Base-by-base conservation (phyloP, 2,329 filamentous ascomycete species). In the Sclerotinia minor region DNA sequence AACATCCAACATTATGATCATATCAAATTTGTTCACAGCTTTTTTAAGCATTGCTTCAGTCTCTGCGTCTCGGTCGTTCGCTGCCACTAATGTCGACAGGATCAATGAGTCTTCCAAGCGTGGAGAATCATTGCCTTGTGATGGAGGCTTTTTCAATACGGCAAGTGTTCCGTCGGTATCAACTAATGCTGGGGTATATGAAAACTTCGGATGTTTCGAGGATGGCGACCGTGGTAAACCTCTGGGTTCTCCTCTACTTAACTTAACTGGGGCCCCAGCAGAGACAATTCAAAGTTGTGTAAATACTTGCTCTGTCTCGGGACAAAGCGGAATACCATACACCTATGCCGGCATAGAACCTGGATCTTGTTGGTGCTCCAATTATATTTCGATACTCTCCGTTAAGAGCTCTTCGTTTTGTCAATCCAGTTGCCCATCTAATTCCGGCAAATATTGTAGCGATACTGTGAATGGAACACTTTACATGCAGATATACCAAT, bases 401-500 rank as follows among this genome's bases (percentile, higher is more conserved):
- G 8, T 41, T 17, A 55, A 29, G 32, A 64, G 21, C 32, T 29
- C 50, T 57, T 32, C 47, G 2, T 55, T 64, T 57, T 64, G 61
- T 32, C 47, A 55, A 41, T 64, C 61, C 3, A 53, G n/a, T 15
- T 64, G 61, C 26, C 49, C 49, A 24, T 55, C 50, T 41, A 45
- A 26, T 32, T 24, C 24, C 17, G 47, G 47, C 32, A 45, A n/a
- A 55, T 64, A 54, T n/a, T 64, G 61, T 32, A 49, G 49, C 17
- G 49, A 49, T n/a, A 24, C 6, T 21, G 19, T 45, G 13, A 21
- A 19, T 8, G 38, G 38, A 24, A 15, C 44, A 53, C 61, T 32
- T 55, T 41, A 57, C 19, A 64, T 64, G 61, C 49, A 53, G 38
- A n/a, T 64, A 64, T 64, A 64, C 35, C 35, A 55, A 44, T 47